A percentile compares a stretch with the other conserved stretches of the same genome.
These are phyloP conservation scores for Lodderomyces beijingensis DNA, from an alignment of 1,139 yeast species.

Conservation along the genomic window DNA sequence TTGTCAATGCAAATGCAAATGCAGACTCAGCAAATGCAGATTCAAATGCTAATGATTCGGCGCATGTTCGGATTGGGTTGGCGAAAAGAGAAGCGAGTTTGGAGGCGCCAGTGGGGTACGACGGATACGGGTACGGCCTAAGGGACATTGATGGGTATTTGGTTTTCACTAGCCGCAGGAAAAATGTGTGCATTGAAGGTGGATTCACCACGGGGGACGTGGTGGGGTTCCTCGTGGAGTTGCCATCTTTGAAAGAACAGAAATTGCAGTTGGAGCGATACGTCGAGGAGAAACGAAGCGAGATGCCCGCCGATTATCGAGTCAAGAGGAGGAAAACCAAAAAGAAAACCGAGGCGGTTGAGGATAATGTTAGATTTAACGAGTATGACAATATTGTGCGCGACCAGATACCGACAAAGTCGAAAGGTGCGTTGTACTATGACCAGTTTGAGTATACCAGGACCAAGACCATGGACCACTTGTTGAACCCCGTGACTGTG, in stretches of 20 bases:
- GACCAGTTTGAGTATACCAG: slow-evolving; percentile 85
- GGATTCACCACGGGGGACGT: slow-evolving; percentile 70
- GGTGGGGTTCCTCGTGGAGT: slow-evolving; percentile 70
- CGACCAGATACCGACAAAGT: slow-evolving; percentile 85
- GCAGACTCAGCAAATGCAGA: slow-evolving; percentile 79
- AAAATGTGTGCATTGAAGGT: slow-evolving; percentile 39
- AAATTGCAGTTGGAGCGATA: slow-evolving; percentile 22
- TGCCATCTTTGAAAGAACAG: slow-evolving; percentile 56
- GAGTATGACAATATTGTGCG: slow-evolving; percentile 45
- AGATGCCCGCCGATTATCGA: slow-evolving; percentile 9
- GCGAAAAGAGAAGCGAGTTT: slow-evolving; percentile 82
- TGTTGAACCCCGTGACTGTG: slow-evolving; percentile 67
- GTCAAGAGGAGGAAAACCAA: slow-evolving; percentile 17
- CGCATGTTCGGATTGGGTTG: slow-evolving; percentile 79
- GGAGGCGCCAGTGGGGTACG: slow-evolving; percentile 95
- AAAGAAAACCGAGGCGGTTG: slow-evolving; percentile 9
- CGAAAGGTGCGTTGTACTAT: slow-evolving; percentile 71
- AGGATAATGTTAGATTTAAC: slow-evolving; percentile 22
- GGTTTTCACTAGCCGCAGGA: slow-evolving; percentile 70
- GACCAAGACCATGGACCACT: slow-evolving; percentile 71
- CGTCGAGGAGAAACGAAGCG: slow-evolving; percentile 11
- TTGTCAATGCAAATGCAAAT: slow-evolving; percentile 44
- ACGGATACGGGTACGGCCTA: slow-evolving; percentile 89
- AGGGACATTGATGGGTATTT: slow-evolving; percentile 79
- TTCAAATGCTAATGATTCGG: slow-evolving; percentile 46